These are phyloP conservation scores for Panicum hallii DNA, from an alignment of 202 grass and related monocot species.

Conservation along the genomic window DNA sequence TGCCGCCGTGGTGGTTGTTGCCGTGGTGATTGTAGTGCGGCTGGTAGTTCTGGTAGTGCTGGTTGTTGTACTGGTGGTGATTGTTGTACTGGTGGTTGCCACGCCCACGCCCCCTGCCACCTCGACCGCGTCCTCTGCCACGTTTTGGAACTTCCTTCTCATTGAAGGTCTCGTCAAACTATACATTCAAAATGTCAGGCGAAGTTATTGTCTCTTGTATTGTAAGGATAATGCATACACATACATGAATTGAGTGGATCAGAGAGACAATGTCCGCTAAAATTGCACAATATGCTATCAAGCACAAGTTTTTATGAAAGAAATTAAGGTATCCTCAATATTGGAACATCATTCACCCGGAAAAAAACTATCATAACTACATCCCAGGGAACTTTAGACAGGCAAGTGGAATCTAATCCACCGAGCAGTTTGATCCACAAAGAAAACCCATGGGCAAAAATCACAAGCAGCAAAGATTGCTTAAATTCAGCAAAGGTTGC, in stretches of 20 bases:
- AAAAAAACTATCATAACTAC: neutral
- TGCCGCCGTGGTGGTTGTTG: conserved; percentile 53
- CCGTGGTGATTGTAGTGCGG: conserved; percentile 48
- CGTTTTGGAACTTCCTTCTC: conserved; percentile 60
- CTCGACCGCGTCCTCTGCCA: conserved; percentile 59
- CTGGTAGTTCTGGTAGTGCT: conserved; percentile 51
- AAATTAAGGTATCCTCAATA: neutral
- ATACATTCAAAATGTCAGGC: conserved; percentile 24
- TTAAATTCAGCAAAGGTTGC: neutral
- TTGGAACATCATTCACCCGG: neutral
- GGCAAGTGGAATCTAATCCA: neutral
- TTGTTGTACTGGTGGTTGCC: conserved; percentile 57
- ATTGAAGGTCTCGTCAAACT: conserved; percentile 69
- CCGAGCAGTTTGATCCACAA: neutral
- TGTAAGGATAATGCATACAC: neutral
- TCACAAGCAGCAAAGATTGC: conserved; percentile 1
- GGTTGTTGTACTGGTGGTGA: conserved; percentile 7
- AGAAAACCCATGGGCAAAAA: neutral
- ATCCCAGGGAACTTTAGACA: neutral
- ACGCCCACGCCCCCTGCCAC: conserved; percentile 59
- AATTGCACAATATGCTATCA: neutral
- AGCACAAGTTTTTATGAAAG: neutral
- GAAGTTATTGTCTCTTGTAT: neutral
- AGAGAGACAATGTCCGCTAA: neutral
- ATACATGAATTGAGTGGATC: neutral